phyloP scores from a whole-genome alignment of 768 basidiomycete genomes.

The Boletus pseudopeckii region DNA sequence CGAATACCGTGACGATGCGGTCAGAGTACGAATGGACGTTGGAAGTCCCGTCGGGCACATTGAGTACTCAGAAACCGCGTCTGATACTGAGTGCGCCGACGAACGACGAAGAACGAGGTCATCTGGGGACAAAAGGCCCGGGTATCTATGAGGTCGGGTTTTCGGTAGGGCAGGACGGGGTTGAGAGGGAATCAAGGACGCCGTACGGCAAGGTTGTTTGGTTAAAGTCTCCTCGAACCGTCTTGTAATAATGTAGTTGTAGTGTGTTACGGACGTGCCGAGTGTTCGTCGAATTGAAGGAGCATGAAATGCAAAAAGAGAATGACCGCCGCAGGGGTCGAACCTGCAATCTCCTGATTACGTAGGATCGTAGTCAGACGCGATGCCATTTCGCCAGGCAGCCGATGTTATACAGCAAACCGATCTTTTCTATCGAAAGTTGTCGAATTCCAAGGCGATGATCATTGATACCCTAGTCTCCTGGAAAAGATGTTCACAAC shows the following conservation, averaged over 20 bases:
- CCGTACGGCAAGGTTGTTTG: slow-evolving; percentile 53
- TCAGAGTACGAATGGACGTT: slow-evolving; percentile 42
- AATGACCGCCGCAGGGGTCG: slow-evolving; percentile 58
- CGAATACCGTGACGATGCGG: slow-evolving; percentile 10
- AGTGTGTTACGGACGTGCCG: not conserved
- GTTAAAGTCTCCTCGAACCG: slow-evolving; percentile 14
- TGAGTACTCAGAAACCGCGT: slow-evolving; percentile 14
- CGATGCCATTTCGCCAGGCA: slow-evolving; percentile 93
- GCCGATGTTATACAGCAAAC: slow-evolving; percentile 32
- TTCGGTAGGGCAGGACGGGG: slow-evolving; percentile 32
- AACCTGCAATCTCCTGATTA: slow-evolving; percentile 92
- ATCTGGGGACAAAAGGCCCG: slow-evolving; percentile 28
- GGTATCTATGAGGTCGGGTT: slow-evolving; percentile 58
- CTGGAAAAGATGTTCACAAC: too few relatives aligned
- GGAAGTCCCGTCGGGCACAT: slow-evolving; percentile 29
- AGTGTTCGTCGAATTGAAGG: not conserved
- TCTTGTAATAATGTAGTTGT: not conserved
- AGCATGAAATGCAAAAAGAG: not conserved
- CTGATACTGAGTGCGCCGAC: slow-evolving; percentile 38
- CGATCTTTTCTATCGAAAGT: not conserved
- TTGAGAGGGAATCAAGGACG: slow-evolving; percentile 35
- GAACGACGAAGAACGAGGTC: slow-evolving; percentile 34
- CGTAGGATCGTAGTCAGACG: slow-evolving; percentile 75
- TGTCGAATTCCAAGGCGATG: too few relatives aligned
- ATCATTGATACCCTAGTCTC: too few relatives aligned